Evolutionary conservation across 2,329 filamentous ascomycete genomes (phyloP).

Genomic region (Fusarium udum): DNA sequence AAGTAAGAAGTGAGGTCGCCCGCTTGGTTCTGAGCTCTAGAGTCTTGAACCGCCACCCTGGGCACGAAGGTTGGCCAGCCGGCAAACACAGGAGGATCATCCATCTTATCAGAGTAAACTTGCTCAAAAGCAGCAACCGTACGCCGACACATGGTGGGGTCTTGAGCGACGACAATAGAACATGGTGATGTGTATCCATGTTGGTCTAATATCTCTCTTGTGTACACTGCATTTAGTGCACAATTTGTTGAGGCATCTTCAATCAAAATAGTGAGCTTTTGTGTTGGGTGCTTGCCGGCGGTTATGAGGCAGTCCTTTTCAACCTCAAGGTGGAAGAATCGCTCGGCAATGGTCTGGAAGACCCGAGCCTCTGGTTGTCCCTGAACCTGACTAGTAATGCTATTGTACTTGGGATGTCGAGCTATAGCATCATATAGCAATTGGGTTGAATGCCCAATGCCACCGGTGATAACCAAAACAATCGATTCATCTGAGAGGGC

Average conservation of each 20-base stretch:
- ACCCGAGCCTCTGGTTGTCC: conserved; percentile 29
- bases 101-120: conserved; percentile 9
- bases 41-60: not conserved
- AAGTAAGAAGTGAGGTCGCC: not conserved
- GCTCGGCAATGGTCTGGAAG: conserved; percentile 23
- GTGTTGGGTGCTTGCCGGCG: not conserved
- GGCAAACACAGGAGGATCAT: not conserved
- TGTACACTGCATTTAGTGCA: conserved; percentile 31
- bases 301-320: not conserved
- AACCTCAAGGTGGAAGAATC: conserved; percentile 20
- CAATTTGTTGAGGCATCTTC: conserved; percentile 39
- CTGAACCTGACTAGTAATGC: conserved; percentile 1
- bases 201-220: conserved; percentile 26
- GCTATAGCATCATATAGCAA: conserved; percentile 32
- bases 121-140: conserved; percentile 31
- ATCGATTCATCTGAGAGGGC: not conserved
- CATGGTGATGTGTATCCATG: conserved; percentile 26
- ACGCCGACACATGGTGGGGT: conserved; percentile 36
- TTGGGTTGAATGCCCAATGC: conserved; percentile 36
- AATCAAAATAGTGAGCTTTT: conserved; percentile 21
- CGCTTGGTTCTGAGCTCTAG: not conserved
- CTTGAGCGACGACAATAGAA: conserved; percentile 34
- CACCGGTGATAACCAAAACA: conserved; percentile 32
- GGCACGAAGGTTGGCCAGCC: conserved; percentile 38
- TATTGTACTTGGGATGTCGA: conserved; percentile 23